Base-by-base conservation (phyloP, 164 flowering plant species). In the Vitis cinerea region DNA sequence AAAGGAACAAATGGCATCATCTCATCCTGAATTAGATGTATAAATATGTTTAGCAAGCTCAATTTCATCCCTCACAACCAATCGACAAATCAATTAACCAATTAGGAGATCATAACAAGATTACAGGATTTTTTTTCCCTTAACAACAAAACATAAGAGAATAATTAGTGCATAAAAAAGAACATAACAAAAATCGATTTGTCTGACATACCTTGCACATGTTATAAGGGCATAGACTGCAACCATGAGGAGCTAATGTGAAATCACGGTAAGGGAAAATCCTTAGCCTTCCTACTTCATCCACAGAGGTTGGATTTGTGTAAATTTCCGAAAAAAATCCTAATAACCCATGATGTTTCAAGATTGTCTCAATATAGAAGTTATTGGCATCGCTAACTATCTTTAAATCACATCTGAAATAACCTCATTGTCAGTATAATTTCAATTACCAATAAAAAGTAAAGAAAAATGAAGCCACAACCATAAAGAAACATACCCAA, bases 381-480 rank as follows among this genome's bases (percentile, higher is more conserved):
- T 70, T 66, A 64, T 91, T 91, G n/a, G 97, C 92, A 77, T 93
- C 97, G 49, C 98, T 93, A 16, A 82, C 69, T 16, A 91, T 84
- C 79, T 81, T 87, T 76, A 91, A 77, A 31, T 93, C 95, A 79
- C 94, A 93, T 68, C 98, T 93, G 81, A 61, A 84, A 72, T 27
- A 63, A 58, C 49, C 16, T 57, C 49, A 70, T 56, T 23, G 2
- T 17, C 2, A 19, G 8, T 5, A 65, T 11, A 66, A 31, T 13
- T 3, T 6, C 5, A n/a, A n/a, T 9, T 14, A 37, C 29, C 29
- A 68, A 16, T 2, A 12, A 44, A 68, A 9, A 9, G 11, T 6
- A 8, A n/a, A 48, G 48, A 30, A 16, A 19, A 17, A 44, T 50
- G 29, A 17, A 68, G 16, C 44, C 44, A 59, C 13, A n/a, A 37